Conservation (phyloP, 768 basidiomycete species). For the Postia placenta region DNA sequence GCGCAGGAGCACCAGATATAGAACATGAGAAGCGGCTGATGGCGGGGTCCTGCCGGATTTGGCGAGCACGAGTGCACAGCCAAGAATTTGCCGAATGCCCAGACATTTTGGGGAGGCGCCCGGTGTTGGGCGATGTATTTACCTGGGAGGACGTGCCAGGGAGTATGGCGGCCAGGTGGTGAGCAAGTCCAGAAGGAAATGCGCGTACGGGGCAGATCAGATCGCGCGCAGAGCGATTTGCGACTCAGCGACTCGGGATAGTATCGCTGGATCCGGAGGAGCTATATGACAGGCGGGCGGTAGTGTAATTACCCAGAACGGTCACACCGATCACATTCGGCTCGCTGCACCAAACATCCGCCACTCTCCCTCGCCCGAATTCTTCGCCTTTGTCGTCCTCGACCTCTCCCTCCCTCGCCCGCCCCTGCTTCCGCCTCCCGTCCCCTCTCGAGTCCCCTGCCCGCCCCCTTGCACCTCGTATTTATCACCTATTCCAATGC, state of each 20-base stretch:
- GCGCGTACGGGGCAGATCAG: neutral
- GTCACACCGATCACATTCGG: constrained; percentile 10
- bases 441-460: neutral
- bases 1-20: neutral
- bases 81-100: neutral
- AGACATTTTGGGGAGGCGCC: neutral
- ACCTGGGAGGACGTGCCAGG: no score
- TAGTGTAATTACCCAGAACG: constrained; percentile 8
- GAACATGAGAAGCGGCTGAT: neutral
- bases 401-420: neutral
- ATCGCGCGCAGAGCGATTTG: neutral
- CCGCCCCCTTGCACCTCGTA: constrained; percentile 5
- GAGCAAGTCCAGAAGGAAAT: neutral
- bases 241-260: neutral
- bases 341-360: constrained; percentile 7
- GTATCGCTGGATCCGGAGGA: neutral
- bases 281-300: constrained; percentile 4
- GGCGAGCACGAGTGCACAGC: neutral
- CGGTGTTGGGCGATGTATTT: neutral
- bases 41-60: neutral
- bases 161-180: no score
- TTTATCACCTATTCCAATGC: constrained; percentile 17
- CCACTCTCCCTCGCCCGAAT: neutral
- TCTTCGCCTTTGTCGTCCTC: neutral
- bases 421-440: neutral